Base-by-base conservation (phyloP, 495 filamentous ascomycete genomes). In the Penicillium angulare region DNA sequence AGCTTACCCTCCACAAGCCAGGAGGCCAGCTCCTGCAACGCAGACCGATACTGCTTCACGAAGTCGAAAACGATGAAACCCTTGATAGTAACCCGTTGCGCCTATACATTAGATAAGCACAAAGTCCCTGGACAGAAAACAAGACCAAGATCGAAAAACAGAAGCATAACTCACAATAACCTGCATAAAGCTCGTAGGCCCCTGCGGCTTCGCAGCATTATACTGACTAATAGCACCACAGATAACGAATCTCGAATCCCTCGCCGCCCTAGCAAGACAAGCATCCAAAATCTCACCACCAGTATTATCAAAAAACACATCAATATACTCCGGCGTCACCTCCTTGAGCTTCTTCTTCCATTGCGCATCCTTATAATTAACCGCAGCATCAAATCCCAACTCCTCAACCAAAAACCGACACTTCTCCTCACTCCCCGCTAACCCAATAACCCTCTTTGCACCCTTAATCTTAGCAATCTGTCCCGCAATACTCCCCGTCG, bases 401-500 rank as follows among this genome's bases (percentile, higher is more conserved):
- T 81, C 72, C 35, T 61, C 48, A 5, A 69, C 63, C 65, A 83
- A 74, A 38, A 78, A 74, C 1, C 62, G 53, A 40, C 78, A 79
- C 46, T 78, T 81, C 4, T 78, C 77, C 12, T 62, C 55, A 40
- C 63, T 73, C 6, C 79, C 79, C 5, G 78, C 77, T 26, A 83
- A 47, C 2, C 79, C 79, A 13, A 83, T 56, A 3, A 83, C 78
- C 35, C 69, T 53, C 62, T 64, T 74, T 2, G 78, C 78, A 5
- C 83, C 84, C 59, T 79, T 76, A 35, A 84, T 67, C 66, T 82
- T 85, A 2, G 81, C 81, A 60, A 88, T 86, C 69, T 90, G 86
- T 3, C 83, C 85, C 10, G 76, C 86, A 1, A 87, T 75, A 52
- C 77, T 81, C 0, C 86, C 87, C 7, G 85, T 88, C 0, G 85